These are phyloP conservation scores for Candida vartiovaarae DNA, from an alignment of 805 yeast species.

Conservation along the genomic window DNA sequence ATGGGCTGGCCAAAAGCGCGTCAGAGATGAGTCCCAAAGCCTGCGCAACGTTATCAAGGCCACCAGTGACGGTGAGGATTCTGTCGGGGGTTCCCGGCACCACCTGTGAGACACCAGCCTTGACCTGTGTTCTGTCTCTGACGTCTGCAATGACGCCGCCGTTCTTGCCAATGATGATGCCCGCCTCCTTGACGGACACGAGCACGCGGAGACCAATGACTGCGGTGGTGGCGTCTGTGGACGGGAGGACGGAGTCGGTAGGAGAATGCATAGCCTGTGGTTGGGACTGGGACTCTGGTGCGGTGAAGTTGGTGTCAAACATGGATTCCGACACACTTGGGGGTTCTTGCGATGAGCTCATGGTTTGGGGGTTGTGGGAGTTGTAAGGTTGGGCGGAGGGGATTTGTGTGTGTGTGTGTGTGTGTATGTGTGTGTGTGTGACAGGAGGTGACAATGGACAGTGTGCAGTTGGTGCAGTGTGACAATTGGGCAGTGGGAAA, in stretches of 20 bases:
- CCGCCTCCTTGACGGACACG: slow-evolving; percentile 81
- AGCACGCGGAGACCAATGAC: slow-evolving; percentile 38
- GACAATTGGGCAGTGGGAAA: no score
- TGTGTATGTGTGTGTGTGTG: background rate
- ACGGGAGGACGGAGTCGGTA: slow-evolving; percentile 15
- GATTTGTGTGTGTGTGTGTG: background rate
- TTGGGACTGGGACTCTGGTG: background rate
- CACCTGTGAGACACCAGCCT: slow-evolving; percentile 81
- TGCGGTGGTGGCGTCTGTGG: slow-evolving; percentile 17
- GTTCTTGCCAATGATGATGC: slow-evolving; percentile 81
- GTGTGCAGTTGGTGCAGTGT: no score
- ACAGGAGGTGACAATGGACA: no score
- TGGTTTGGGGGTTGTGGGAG: background rate
- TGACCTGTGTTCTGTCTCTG: slow-evolving; percentile 67
- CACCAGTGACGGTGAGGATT: slow-evolving; percentile 72
- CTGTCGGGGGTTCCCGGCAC: slow-evolving; percentile 78
- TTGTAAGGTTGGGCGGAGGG: background rate
- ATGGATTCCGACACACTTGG: slow-evolving; percentile 17
- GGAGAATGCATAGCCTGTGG: background rate
- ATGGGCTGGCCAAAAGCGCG: slow-evolving; percentile 45
- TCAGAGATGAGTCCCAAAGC: slow-evolving; percentile 67
- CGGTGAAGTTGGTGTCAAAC: slow-evolving; percentile 21
- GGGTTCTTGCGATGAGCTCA: slow-evolving; percentile 2
- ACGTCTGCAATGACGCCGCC: slow-evolving; percentile 74
- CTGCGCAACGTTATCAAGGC: slow-evolving; percentile 57